Percentiles rank a stretch among this genome's conserved stretches.
These are phyloP conservation scores for Clarireedia hainanense DNA, from an alignment of 2,329 filamentous ascomycete species.

Conservation along the genomic window DNA sequence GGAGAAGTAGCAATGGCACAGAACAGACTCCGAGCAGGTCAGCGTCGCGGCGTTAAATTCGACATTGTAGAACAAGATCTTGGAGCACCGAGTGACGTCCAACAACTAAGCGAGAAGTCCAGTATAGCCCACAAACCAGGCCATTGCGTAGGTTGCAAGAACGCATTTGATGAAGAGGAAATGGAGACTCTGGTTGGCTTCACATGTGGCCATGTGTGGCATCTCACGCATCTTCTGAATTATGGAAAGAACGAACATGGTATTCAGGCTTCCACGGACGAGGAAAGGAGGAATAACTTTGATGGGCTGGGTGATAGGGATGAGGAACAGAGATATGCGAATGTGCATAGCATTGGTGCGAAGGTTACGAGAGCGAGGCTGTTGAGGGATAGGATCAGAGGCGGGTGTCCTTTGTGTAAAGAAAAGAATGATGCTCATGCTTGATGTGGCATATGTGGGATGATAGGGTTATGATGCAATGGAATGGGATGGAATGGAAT, in stretches of 20 bases:
- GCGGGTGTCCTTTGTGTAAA: slow-evolving; percentile 55
- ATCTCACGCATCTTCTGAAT: slow-evolving; percentile 62
- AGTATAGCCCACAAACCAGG: slow-evolving; percentile 35
- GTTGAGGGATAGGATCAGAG: slow-evolving; percentile 60
- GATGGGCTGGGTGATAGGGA: slow-evolving; percentile 35
- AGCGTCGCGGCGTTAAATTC: slow-evolving; percentile 83
- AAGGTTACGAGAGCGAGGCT: slow-evolving; percentile 84
- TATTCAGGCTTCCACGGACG: slow-evolving; percentile 33
- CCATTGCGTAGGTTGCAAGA: slow-evolving; percentile 51
- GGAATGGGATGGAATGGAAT: not conserved
- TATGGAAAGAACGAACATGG: slow-evolving; percentile 22
- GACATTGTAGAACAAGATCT: slow-evolving; percentile 49
- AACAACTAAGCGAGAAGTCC: slow-evolving; percentile 9
- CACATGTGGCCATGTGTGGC: slow-evolving; percentile 75
- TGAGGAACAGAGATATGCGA: slow-evolving; percentile 34
- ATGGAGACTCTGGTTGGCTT: slow-evolving; percentile 71
- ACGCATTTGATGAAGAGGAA: slow-evolving; percentile 52
- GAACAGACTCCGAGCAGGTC: slow-evolving; percentile 68
- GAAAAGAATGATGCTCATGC: slow-evolving; percentile 1
- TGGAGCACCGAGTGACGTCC: slow-evolving; percentile 18
- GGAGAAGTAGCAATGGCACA: slow-evolving; percentile 85
- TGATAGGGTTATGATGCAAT: not conserved
- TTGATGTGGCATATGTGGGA: not conserved
- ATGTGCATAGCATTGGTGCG: slow-evolving; percentile 62
- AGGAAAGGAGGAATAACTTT: slow-evolving; percentile 32